Base-by-base conservation (phyloP, 352 stramenopile genomes). In the Aphanomyces cochlioides region DNA sequence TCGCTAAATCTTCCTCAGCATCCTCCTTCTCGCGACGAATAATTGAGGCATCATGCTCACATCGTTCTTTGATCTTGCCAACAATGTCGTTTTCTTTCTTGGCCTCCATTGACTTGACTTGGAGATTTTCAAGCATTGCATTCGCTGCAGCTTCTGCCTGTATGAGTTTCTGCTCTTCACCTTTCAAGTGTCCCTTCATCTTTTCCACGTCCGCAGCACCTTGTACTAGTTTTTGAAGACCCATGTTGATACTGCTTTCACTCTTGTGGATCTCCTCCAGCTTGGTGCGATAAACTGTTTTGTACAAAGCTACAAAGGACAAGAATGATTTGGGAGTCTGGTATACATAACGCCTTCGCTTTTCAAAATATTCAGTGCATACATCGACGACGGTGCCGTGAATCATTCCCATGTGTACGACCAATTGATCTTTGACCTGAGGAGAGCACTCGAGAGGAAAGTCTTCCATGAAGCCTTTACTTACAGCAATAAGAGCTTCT, bases 71-170 rank as follows among this genome's bases (percentile, higher is more conserved):
- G 54, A 97, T 96, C 56, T 93, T 83, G 43, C 81, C 76, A 0
- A 98, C 90, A 7, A 90, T 79, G 58, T 96, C 90, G 57, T 84
- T 91, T 74, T 97, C 90, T 67, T 95, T 93, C 74, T 97, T 96
- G 6, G 91, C 92, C 58, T 92, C 90, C 12, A 90, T 75, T 7
- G 80, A 89, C 66, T 90, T 89, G 53, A 93, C 75, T 43, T 93
- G 80, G 15, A 93, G 72, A 1, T 72, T 87, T 73, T 92, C 84
- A 17, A 95, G 74, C 84, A 92, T 95, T 60, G 88, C 85, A 54
- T 92, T 96, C 1, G 90, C 89, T 2, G 81, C 83, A 2, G 82
- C 78, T 69, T 97, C 87, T 2, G 90, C 90, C 12, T 84, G 67
- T 13, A 89, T 84, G 5, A 97, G 79, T 65, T 97, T 96, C 3